Base-by-base conservation (phyloP, 1,284 basidiomycete genomes). In the Sphagnurus paluster region DNA sequence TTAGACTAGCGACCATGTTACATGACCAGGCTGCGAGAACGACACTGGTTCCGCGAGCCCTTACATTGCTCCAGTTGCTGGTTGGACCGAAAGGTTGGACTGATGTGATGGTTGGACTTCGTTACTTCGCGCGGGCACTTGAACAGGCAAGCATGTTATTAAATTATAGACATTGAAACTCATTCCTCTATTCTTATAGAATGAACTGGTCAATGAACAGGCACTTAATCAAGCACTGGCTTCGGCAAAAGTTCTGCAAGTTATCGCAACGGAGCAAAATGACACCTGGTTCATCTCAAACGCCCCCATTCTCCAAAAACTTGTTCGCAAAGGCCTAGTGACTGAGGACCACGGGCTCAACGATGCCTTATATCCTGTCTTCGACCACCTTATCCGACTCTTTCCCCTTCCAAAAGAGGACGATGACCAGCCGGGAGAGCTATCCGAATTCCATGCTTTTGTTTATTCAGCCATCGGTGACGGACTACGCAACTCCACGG, bases 51-150 rank as follows among this genome's bases (percentile, higher is more conserved):
- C 79, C 87, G 33, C 83, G 91, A 50, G 92, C 93, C 0, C 74
- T 98, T 41, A 70, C 77, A 4, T 72, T 97, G n/a, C 76, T 99
- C 49, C 85, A 89, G 59, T 76, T 82, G 55, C 84, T 98, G 56
- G 79, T 95, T 20, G 82, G 87, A 1, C 83, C 88, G 0, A 82
- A 80, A 41, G 93, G 93, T 13, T 93, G 97, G 89, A 84, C 79
- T n/a, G 93, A 96, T 60, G 93, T 98, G 11, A 90, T 89, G 8
- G 87, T 98, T 52, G 97, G 98, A 56, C 71, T 98, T 35, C 83
- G 86, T 42, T 97, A 87, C 67, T 97, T 98, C 69, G 80, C 86
- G 46, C 79, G 90, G 36, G 78, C 87, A 1, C 77, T 98, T 39
- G 87, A 90, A 55, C 83, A 86, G 74, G 93, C 91, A 58, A 54